Base-by-base conservation (phyloP, 1,284 basidiomycete genomes). In the Porodaedalea pini region DNA sequence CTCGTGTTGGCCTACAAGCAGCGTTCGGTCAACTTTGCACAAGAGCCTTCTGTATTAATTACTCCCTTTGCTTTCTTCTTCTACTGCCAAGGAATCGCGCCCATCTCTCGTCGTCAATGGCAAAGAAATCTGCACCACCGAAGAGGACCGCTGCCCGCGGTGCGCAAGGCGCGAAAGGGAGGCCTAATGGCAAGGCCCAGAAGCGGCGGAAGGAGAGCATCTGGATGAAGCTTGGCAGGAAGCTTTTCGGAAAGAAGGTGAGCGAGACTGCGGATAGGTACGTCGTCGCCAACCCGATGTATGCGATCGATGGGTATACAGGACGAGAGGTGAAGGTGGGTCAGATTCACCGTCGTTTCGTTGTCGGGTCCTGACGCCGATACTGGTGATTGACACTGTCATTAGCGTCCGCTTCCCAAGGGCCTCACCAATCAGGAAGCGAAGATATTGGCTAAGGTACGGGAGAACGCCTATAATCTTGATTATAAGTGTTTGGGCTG, bases 381-480 rank as follows among this genome's bases (percentile, higher is more conserved):
- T n/a, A 40, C 11, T 31, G 40, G 45, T 6, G 32, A 48, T 41
- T 55, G 19, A 8, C 17, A 25, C 29, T 41, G 48, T 40, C 45
- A 29, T 11, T 56, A 93, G 90, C 80, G 90, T 51, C 78, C 78
- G 3, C 69, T 86, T 0, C 92, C 92, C 0, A 82, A 85, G 7
- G 93, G 93, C 0, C 79, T 97, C 2, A 89, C 91, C 0, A 71
- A 78, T 29, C 78, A 86, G 27, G 93, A 97, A 61, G 80, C 80
- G 19, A 83, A 83, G 62, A 85, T 93, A 51, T 77, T 94, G 53
- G 80, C 79, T 64, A 82, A 85, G 19, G 83, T 95, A 41, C 83
- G 90, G 68, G 75, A 78, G 56, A 78, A 94, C 7, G 94, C 95
- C 0, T 93, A 94, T 68, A 84, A 88, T 68, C 86, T 98, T 56